phyloP scores from a whole-genome alignment of 176 grass and related monocot genomes.

The Pontederia paniculata region DNA sequence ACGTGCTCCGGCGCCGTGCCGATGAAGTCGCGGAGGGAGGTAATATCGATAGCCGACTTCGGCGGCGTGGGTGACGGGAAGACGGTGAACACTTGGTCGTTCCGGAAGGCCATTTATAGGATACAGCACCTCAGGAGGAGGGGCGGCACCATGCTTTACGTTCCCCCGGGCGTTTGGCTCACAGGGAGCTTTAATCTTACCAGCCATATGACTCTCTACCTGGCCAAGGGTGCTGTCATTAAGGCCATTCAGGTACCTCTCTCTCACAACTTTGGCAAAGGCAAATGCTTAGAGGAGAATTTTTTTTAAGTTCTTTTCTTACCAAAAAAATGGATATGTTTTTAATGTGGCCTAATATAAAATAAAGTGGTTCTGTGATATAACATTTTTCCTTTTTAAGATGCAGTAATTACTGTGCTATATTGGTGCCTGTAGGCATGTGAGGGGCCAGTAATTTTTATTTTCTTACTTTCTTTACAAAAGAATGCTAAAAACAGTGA shows the following conservation, averaged over 20 bases:
- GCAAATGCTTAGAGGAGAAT: too few species aligned
- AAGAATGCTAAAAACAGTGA: too few species aligned
- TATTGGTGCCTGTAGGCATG: too few species aligned
- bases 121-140: slow-evolving; percentile 48
- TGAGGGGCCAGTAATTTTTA: too few species aligned
- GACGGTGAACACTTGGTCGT: slow-evolving; percentile 73
- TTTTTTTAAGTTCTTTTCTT: not conserved
- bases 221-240: slow-evolving; percentile 58
- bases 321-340: not conserved
- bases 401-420: too few species aligned
- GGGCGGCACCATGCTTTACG: slow-evolving; percentile 44
- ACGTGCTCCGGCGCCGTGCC: slow-evolving; percentile 44
- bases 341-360: too few species aligned
- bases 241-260: slow-evolving; percentile 38
- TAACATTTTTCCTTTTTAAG: too few species aligned
- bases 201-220: slow-evolving; percentile 79
- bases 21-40: slow-evolving; percentile 35
- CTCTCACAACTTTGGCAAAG: not conserved
- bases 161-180: slow-evolving; percentile 61
- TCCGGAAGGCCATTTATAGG: slow-evolving; percentile 55
- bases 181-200: slow-evolving; percentile 89
- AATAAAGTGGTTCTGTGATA: too few species aligned
- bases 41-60: slow-evolving; percentile 52
- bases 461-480: too few species aligned
- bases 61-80: slow-evolving; percentile 69